phyloP scores from a whole-genome alignment of 139 green algal species.

The Marvania coccoides region DNA sequence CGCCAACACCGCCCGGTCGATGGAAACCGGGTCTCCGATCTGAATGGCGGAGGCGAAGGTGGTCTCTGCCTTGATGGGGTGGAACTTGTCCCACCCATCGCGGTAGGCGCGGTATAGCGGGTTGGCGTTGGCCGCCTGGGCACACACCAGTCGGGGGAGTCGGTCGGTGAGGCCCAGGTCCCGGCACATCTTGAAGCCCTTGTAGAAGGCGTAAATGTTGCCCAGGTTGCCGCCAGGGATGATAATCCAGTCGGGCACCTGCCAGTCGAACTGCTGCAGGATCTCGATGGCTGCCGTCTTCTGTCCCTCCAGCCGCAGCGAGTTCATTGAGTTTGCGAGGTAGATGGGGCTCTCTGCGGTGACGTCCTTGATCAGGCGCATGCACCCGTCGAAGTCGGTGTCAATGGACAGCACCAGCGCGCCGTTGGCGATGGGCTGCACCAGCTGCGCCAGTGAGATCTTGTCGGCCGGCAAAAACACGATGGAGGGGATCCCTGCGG shows the following conservation, averaged over 20 bases:
- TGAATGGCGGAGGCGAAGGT: slow-evolving; percentile 98
- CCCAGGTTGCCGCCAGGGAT: slow-evolving; percentile 97
- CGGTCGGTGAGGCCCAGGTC: slow-evolving; percentile 89
- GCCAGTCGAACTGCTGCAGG: slow-evolving; percentile 99
- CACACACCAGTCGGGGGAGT: slow-evolving; percentile 89
- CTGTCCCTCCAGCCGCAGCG: slow-evolving; percentile 94
- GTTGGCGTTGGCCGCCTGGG: slow-evolving; percentile 90
- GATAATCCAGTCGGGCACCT: slow-evolving; percentile 98
- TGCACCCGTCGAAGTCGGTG: slow-evolving; percentile 99
- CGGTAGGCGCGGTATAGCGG: slow-evolving; percentile 93
- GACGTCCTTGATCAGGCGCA: slow-evolving; percentile 93
- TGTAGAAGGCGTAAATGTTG: slow-evolving; percentile 99
- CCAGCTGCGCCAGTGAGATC: slow-evolving; percentile 95
- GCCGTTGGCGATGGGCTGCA: slow-evolving; percentile 99
- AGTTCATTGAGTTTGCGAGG: slow-evolving; percentile 99
- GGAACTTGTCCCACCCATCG: slow-evolving; percentile 65
- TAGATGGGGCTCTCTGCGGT: slow-evolving; percentile 96
- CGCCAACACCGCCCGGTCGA: slow-evolving; percentile 95
- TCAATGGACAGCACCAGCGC: slow-evolving; percentile 96
- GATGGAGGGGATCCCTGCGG: slow-evolving; percentile 95
- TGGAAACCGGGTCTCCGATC: slow-evolving; percentile 97
- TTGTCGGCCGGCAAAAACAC: slow-evolving; percentile 99
- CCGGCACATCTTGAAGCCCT: slow-evolving; percentile 86
- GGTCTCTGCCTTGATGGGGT: slow-evolving; percentile 84
- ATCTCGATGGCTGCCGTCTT: slow-evolving; percentile 99